phyloP scores from a whole-genome alignment of 495 filamentous ascomycete genomes.

The Hypomontagnella monticulosa region DNA sequence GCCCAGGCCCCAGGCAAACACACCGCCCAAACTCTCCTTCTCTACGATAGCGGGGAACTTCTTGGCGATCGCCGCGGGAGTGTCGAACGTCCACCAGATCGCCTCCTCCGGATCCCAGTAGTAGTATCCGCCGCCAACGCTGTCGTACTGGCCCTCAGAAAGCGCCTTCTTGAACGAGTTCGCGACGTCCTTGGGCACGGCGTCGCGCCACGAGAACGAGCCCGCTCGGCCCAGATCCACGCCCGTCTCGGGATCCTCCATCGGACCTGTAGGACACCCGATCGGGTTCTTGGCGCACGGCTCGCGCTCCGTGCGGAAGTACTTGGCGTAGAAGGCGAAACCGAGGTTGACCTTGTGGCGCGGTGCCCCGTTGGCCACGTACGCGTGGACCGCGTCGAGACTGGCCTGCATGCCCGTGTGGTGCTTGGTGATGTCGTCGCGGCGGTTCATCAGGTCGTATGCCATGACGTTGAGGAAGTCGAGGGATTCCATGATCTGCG shows the following conservation, averaged over 20 bases:
- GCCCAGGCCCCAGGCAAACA: slow-evolving; percentile 79
- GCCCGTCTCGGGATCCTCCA: slow-evolving; percentile 73
- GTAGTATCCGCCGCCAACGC: slow-evolving; percentile 70
- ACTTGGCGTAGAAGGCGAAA: slow-evolving; percentile 79
- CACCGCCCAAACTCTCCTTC: slow-evolving; percentile 68
- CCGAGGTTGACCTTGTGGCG: slow-evolving; percentile 73
- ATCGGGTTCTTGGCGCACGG: slow-evolving; percentile 61
- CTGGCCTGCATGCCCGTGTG: slow-evolving; percentile 68
- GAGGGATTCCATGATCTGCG: slow-evolving; percentile 68
- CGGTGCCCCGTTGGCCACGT: slow-evolving; percentile 65
- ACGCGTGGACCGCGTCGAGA: slow-evolving; percentile 65
- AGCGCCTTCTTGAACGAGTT: slow-evolving; percentile 62
- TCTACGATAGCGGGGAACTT: slow-evolving; percentile 72
- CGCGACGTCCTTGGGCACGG: slow-evolving; percentile 56
- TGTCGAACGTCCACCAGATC: slow-evolving; percentile 83
- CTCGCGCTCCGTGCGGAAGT: slow-evolving; percentile 68
- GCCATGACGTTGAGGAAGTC: slow-evolving; percentile 84
- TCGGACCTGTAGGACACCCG: slow-evolving; percentile 68
- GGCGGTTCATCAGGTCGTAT: slow-evolving; percentile 82
- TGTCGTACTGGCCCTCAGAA: slow-evolving; percentile 65
- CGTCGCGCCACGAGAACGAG: slow-evolving; percentile 68
- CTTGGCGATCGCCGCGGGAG: slow-evolving; percentile 64
- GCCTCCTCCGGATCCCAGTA: slow-evolving; percentile 69
- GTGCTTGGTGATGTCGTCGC: slow-evolving; percentile 73
- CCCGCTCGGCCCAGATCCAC: slow-evolving; percentile 70